Evolutionary conservation across 305 asterid genomes (phyloP), one percentile per base, ranked within the genome.

Genomic region (Solanum chacoense): DNA sequence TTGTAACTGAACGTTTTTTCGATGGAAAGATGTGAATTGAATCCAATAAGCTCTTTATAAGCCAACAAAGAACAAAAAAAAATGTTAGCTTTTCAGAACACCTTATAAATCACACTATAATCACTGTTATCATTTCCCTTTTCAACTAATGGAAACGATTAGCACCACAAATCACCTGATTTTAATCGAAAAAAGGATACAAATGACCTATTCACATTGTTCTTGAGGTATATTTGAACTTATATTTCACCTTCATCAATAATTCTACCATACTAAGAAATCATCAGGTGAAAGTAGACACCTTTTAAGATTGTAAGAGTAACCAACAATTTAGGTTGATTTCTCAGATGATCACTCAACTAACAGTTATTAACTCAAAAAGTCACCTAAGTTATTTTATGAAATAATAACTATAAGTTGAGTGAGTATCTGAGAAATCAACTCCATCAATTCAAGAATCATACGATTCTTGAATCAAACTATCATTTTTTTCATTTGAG

Each of bases 1-100:
- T 89, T 6, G 90, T 77, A 2, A 89, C 16, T 34, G 78, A 26
- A 28, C 35, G 69, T 73, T 89, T 89, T 14, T 35, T 85, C 22
- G 78, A 42, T 34, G 88, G 42, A 73, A 37, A 50, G 4, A 89
- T 26, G 22, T 89, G 90, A 32, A 84, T 31, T 31, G 67, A 32
- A 42, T 76, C 85, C 67, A 89, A 75, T 6, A 89, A 4, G 1
- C 40, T 77, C 90, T 88, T 14, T 80, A 78, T n/a, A 32, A 35
- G 32, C 7, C 85, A 88, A 81, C 86, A 88, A 88, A 55, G 16
- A 74, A 40, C 26, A 74, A 29, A 4, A 87, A 22, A 38, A 55
- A 7, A 12, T 71, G 65, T 78, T 38, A 78, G 24, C 10, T 71
- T 38, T 78, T 38, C 35, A 78, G 59, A 42, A 13, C 59, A 12